Percentiles rank a stretch among this genome's conserved stretches.
Evolutionary conservation across 208 protist species (phyloP).

Genomic region (Leishmania turanica): DNA sequence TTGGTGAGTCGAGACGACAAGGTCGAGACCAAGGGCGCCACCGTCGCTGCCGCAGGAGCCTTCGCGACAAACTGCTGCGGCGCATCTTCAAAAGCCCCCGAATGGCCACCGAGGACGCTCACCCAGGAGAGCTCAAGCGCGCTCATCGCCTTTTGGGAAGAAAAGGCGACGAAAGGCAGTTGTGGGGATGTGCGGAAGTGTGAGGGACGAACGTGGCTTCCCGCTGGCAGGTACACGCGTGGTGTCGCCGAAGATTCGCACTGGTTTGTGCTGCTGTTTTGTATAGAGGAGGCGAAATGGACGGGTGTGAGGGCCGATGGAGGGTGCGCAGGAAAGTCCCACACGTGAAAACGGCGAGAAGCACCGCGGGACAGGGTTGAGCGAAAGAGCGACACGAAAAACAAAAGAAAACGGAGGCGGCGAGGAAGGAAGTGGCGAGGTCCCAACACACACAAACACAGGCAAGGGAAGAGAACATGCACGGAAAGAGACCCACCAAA

Average conservation of each 20-base stretch:
- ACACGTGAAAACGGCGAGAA: background rate
- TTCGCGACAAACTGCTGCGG: constrained; percentile 5
- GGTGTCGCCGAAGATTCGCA: background rate
- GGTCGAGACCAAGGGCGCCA: background rate
- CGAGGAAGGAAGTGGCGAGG: background rate
- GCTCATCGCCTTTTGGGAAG: background rate
- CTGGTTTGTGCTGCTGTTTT: background rate
- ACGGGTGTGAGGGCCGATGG: background rate
- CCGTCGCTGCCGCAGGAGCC: background rate
- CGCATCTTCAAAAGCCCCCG: constrained; percentile 3
- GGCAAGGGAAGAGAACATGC: background rate
- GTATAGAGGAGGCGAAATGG: too few species aligned
- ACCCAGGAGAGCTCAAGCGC: constrained; percentile 21
- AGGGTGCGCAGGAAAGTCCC: background rate
- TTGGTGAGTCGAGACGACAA: constrained; percentile 46
- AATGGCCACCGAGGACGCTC: constrained; percentile 13
- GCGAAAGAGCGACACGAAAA: background rate
- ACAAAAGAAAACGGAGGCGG: background rate
- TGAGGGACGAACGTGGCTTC: background rate
- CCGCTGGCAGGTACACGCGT: background rate
- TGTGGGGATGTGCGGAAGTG: background rate
- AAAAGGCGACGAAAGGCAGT: background rate
- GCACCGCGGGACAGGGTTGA: background rate
- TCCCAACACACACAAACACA: background rate
- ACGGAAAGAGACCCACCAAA: background rate